Base-by-base conservation (phyloP, 331 rosid species). In the Telfairia occidentalis region DNA sequence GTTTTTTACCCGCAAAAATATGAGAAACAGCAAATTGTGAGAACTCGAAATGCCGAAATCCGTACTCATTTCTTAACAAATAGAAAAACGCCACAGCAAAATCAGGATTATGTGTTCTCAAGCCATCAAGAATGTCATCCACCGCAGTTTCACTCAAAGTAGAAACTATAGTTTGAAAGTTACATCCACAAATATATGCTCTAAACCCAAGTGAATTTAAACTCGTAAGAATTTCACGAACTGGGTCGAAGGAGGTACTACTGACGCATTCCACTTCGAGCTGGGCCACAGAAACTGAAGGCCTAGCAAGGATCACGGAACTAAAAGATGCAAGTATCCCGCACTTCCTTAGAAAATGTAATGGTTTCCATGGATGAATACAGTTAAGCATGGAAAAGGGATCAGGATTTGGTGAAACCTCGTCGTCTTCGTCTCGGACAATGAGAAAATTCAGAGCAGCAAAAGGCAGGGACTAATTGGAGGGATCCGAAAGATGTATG, bases 361-460 rank as follows among this genome's bases (percentile, higher is more conserved):
- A 10, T 18, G 74, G 76, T 5, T 64, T 80, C 85, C 83, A 83
- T 79, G 42, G 78, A 23, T 30, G 73, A 26, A 74, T 58, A 76
- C 59, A 70, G 42, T 59, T 71, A 77, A 79, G 89, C 90, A 86
- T 86, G 83, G 87, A 77, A 83, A 53, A 30, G 12, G 15, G 15
- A 57, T 26, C 58, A 30, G 61, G 28, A 71, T 24, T 70, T 18
- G 38, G 23, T 43, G n/a, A 28, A 28, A 49, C 2, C 57, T 11
- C 54, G 75, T 7, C 43, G 24, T 26, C 23, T 67, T 38, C 26
- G 18, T 12, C 10, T 13, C 2, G 40, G 15, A 28, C 45, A 65
- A 37, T 65, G 46, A 18, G 71, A 34, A 34, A 34, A 64, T 34
- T 35, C 13, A 67, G 34, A 67, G 21, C 23, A 49, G 12, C 19